Evolutionary conservation across 2,329 filamentous ascomycete genomes (phyloP), one percentile per base, ranked within the genome.

Genomic region (Pestalotiopsis sp.): DNA sequence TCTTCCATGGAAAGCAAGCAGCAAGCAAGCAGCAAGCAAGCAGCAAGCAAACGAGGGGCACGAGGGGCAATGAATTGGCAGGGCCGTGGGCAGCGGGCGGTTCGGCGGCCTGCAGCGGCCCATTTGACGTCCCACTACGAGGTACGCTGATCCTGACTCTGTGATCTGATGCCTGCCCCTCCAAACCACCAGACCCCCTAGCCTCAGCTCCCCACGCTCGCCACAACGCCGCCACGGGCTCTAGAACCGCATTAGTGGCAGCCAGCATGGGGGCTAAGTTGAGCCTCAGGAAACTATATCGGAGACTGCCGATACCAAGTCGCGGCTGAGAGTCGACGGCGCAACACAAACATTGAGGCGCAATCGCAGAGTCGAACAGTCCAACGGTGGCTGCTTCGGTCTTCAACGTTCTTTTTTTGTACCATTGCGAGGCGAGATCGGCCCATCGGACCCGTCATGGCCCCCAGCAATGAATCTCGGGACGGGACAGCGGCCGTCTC

Each of bases 251-350:
- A 36, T 36, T 36, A 62, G 59, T n/a, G 25, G 17, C 59, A 62
- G 20, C 11, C 57, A 13, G 17, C 23, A 20, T 23, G 25, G 45
- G 14, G 23, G 23, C 59, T 62, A 20, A 36, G 59, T 62, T 62
- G 27, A 62, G 59, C 59, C 59, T 62, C 59, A 62, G 59, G 59
- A 62, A 36, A 62, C 59, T 17, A n/a, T 41, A 39, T 36, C 31
- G 59, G 59, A 38, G 38, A n/a, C 25, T 39, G n/a, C 59, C 31
- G 57, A 13, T 27, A 25, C 23, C 57, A 59, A 52, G 4, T 52
- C 45, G n/a, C 45, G 45, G 45, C 17, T 52, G 45, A 52, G 4
- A 23, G 45, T 52, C 14, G 17, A 45, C 41, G 17, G 41, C 17
- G 6, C 41, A 45, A 13, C 45, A 52, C 45, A 17, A 52, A 52